Evolutionary conservation across 305 asterid genomes (phyloP).

Genomic region (Fraxinus dipetala): DNA sequence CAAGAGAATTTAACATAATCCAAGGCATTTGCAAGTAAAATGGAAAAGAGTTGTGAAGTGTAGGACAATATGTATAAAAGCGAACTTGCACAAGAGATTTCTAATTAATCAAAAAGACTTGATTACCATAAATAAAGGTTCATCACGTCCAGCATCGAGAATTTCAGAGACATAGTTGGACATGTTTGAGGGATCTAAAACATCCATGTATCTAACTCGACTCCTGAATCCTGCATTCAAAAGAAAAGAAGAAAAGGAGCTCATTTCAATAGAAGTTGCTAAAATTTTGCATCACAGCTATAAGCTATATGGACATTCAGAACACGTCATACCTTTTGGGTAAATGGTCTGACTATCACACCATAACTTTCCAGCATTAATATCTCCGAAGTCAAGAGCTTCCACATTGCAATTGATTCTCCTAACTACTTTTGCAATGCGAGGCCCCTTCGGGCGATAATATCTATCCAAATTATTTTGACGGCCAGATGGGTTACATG

Average conservation of each 20-base stretch:
- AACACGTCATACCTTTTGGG: constrained; percentile 60
- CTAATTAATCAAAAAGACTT: neutral
- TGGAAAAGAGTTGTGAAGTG: neutral
- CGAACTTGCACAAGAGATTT: neutral
- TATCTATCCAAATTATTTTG: constrained; percentile 62
- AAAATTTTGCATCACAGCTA: constrained; percentile 12
- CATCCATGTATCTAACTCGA: constrained; percentile 74
- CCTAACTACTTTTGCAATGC: constrained; percentile 90
- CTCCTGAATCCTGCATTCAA: constrained; percentile 81
- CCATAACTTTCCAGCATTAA: constrained; percentile 71
- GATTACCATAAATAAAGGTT: constrained; percentile 86
- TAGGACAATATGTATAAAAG: neutral
- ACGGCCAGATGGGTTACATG: constrained; percentile 45
- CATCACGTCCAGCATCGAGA: constrained; percentile 70
- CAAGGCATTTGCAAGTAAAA: too few species aligned
- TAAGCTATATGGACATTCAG: constrained; percentile 11
- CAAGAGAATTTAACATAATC: neutral
- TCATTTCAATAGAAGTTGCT: constrained; percentile 16
- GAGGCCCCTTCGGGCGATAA: constrained; percentile 91
- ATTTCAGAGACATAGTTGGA: constrained; percentile 80
- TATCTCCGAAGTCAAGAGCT: constrained; percentile 60
- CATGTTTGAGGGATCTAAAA: constrained; percentile 67
- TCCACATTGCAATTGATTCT: constrained; percentile 85
- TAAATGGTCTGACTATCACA: constrained; percentile 84
- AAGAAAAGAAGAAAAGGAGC: constrained; percentile 14